Percentiles rank a stretch among this genome's conserved stretches.
phyloP scores from a whole-genome alignment of 129 eudicot genomes.

The Silybum marianum region DNA sequence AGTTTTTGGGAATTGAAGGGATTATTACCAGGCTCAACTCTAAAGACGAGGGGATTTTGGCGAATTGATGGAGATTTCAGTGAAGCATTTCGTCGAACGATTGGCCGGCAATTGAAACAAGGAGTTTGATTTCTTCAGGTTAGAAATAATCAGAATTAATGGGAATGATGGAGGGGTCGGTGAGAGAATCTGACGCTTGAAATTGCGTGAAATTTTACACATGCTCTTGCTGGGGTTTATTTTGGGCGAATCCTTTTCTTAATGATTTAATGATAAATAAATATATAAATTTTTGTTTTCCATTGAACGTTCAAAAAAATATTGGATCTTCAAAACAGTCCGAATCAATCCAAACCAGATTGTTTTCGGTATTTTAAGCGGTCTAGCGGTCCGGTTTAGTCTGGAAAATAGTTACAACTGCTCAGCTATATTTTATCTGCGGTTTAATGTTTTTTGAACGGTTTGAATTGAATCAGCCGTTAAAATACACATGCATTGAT shows the following conservation, averaged over 20 bases:
- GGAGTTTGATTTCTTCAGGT: not conserved
- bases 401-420: no score
- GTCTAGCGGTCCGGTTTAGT: no score
- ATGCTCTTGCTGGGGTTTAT: not conserved
- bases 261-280: no score
- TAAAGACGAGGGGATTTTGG: constrained; percentile 7
- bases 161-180: not conserved
- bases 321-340: no score
- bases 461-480: no score
- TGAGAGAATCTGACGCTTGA: constrained; percentile 11
- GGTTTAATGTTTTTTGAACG: no score
- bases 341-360: no score
- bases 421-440: no score
- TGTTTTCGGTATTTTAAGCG: no score
- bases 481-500: no score
- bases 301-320: no score
- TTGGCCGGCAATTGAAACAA: constrained; percentile 24
- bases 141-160: not conserved
- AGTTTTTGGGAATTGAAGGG: not conserved
- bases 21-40: constrained; percentile 4
- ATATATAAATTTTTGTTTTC: no score
- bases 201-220: constrained; percentile 15
- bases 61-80: constrained; percentile 12
- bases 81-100: constrained; percentile 26
- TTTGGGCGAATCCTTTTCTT: not conserved